Evolutionary conservation across 148 eudicot species (phyloP), one percentile per base, ranked within the genome.

Genomic region (Vaccinium myrtillus): DNA sequence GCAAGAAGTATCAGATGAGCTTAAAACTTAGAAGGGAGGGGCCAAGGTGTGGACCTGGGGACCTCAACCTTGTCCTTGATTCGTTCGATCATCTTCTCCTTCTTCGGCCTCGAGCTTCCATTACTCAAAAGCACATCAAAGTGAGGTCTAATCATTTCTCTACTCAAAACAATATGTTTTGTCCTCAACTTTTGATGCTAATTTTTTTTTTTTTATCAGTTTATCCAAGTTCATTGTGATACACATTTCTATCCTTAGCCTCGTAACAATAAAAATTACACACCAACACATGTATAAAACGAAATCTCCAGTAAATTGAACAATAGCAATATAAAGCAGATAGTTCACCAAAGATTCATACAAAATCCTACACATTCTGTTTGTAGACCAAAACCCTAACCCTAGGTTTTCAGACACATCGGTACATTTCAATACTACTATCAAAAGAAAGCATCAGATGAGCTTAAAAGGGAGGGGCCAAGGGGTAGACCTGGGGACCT

Each of bases 391-490:
- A 18, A 58, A 58, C 63, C 21, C 63, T 18, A 58, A 58, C 63
- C 21, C 63, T 58, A 18, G 63, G 21, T 58, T 58, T 58, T 18
- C n/a, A 58, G 19, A 58, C 63, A 58, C 63, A 58, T 16, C n/a
- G 18, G 63, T 16, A 4, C 21, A 58, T 16, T 16, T 16, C 63
- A 58, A 1, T 58, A 16, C 21, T 16, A 3, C 2, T 1, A 23
- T 19, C 14, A 27, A 43, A 56, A 15, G 30, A 77, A 23, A 32
- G 18, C 13, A 49, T 89, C 80, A 97, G 39, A 95, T 94, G 88
- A 97, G 96, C 83, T 95, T 97, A 83, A 97, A 97, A 86, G 99
- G 98, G 46, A 97, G 98, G 83, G 99, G 99, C 99, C 99, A 97
- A 79, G 99, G 99, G 77, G 99, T 97, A 70, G 98, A 95, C 86